Conservation (phyloP, 768 basidiomycete genomes). For the Collybia nuda region DNA sequence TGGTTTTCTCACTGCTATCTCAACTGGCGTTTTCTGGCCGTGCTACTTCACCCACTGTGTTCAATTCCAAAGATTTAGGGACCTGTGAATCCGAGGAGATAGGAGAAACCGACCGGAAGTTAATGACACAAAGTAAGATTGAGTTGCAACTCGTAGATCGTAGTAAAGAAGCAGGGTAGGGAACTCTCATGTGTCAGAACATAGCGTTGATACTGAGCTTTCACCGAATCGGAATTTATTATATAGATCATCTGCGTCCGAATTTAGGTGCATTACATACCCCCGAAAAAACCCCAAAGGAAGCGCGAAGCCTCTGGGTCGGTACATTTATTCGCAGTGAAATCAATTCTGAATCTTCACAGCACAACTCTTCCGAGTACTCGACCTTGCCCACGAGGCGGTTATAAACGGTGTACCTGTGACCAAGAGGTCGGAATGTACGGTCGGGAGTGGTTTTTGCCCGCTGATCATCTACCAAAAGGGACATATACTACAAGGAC, state of each 20-base stretch:
- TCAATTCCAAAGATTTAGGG: background rate
- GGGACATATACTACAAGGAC: conserved; percentile 90
- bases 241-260: conserved; percentile 11
- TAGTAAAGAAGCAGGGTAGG: conserved; percentile 25
- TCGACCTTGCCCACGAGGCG: conserved; percentile 72
- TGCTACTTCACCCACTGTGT: conserved; percentile 3
- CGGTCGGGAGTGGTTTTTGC: conserved; percentile 1
- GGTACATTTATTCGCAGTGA: conserved; percentile 16
- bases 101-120: conserved; percentile 1
- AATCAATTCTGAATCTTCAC: conserved; percentile 1
- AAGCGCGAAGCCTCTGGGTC: conserved; percentile 40
- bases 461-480: conserved; percentile 24
- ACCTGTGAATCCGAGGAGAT: conserved; percentile 11
- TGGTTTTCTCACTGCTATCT: conserved; percentile 33
- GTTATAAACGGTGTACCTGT: conserved; percentile 49
- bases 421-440: conserved; percentile 56
- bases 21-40: conserved; percentile 28
- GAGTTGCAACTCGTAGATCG: conserved; percentile 35
- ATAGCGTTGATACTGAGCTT: conserved; percentile 1
- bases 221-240: background rate
- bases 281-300: conserved; percentile 34
- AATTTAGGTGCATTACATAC: conserved; percentile 27
- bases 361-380: conserved; percentile 71
- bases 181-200: conserved; percentile 1
- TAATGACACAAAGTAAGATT: conserved; percentile 24